Conservation (phyloP, 2,329 filamentous ascomycete genomes). For the Claviceps quebecensis region DNA sequence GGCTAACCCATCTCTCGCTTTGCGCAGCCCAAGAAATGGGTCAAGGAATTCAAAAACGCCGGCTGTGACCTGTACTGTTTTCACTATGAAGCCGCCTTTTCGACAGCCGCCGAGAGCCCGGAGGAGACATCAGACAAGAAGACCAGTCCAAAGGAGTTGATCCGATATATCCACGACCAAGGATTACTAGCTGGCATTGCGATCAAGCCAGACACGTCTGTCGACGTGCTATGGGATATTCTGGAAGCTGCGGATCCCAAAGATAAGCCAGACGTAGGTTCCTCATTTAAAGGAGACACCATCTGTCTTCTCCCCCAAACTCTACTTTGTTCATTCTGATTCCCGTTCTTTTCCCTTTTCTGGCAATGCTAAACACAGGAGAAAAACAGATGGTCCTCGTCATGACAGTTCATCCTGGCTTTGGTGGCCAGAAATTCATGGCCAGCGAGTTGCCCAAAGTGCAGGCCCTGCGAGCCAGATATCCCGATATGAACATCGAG, state of each 20-base stretch:
- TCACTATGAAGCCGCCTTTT: slow-evolving; percentile 94
- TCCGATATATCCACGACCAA: slow-evolving; percentile 77
- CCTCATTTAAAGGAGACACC: neutral
- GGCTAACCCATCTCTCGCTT: neutral
- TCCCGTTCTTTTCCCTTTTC: neutral
- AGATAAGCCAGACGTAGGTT: slow-evolving; percentile 77
- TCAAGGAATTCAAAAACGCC: slow-evolving; percentile 83
- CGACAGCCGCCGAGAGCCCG: slow-evolving; percentile 70
- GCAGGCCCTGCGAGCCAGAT: slow-evolving; percentile 62
- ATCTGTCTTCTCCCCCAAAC: neutral
- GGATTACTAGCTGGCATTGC: slow-evolving; percentile 88
- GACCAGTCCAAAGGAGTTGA: slow-evolving; percentile 73
- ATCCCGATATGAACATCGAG: slow-evolving; percentile 91
- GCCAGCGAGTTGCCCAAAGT: slow-evolving; percentile 91
- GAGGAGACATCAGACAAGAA: slow-evolving; percentile 51
- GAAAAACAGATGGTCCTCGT: slow-evolving; percentile 76
- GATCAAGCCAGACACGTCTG: slow-evolving; percentile 82
- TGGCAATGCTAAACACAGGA: neutral
- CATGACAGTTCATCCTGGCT: slow-evolving; percentile 96
- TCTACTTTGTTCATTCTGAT: neutral
- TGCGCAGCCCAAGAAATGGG: slow-evolving; percentile 89
- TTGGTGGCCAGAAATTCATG: slow-evolving; percentile 98
- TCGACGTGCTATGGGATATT: slow-evolving; percentile 86
- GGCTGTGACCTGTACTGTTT: slow-evolving; percentile 99
- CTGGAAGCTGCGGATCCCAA: slow-evolving; percentile 57